Percentiles rank a stretch among this genome's conserved stretches.
Evolutionary conservation across 2,329 filamentous ascomycete genomes (phyloP).

Genomic region (Pezicula neosporulosa): DNA sequence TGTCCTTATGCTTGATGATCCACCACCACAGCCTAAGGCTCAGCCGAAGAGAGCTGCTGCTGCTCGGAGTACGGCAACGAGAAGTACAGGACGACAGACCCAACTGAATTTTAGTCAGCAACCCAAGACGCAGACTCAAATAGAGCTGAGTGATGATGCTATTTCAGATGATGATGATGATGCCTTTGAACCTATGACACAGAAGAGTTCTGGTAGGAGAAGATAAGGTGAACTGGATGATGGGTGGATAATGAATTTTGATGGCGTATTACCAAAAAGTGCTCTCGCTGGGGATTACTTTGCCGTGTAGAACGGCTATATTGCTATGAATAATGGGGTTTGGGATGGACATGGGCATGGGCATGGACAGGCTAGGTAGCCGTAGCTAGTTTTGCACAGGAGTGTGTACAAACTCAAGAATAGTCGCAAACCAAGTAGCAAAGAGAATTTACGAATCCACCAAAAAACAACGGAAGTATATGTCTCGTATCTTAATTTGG

Average conservation of each 20-base stretch:
- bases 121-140: constrained; percentile 31
- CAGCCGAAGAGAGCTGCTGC: constrained; percentile 24
- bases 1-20: constrained; percentile 49
- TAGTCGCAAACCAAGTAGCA: too few relatives aligned
- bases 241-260: background rate
- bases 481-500: too few relatives aligned
- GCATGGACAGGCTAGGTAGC: too few relatives aligned
- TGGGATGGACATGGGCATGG: too few relatives aligned
- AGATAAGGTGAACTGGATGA: background rate
- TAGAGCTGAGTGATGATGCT: constrained; percentile 64
- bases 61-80: constrained; percentile 18
- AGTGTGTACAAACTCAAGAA: too few relatives aligned
- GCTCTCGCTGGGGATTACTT: background rate
- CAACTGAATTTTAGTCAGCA: constrained; percentile 46
- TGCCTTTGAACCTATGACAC: constrained; percentile 45
- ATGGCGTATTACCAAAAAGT: background rate
- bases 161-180: constrained; percentile 59
- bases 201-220: background rate
- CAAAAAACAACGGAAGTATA: too few relatives aligned
- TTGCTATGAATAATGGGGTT: too few relatives aligned
- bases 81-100: constrained; percentile 36
- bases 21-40: constrained; percentile 33
- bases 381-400: too few relatives aligned
- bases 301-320: too few relatives aligned
- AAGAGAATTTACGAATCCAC: too few relatives aligned